phyloP scores from a whole-genome alignment of 805 yeast genomes.

The Wickerhamomyces chaumierensis region DNA sequence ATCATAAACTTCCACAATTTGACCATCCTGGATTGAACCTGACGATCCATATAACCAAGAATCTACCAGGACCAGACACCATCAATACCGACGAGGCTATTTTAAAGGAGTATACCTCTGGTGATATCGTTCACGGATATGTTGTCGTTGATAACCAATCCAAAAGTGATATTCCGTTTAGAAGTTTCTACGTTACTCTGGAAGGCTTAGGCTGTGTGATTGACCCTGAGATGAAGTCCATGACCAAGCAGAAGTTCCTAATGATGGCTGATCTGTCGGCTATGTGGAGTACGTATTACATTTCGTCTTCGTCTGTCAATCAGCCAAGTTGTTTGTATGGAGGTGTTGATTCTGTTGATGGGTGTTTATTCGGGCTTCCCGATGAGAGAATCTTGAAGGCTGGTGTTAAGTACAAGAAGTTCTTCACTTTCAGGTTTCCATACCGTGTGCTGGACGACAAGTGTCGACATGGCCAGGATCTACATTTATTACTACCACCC shows the following conservation, averaged over 20 bases:
- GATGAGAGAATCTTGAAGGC: conserved; percentile 38
- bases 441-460: conserved; percentile 38
- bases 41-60: conserved; percentile 39
- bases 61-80: conserved; percentile 32
- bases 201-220: conserved; percentile 29
- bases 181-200: conserved; percentile 44
- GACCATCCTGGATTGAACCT: conserved; percentile 30
- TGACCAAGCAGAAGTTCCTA: conserved; percentile 35
- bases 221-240: conserved; percentile 21
- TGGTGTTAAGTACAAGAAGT: conserved; percentile 39
- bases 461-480: conserved; percentile 33
- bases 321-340: conserved; percentile 31
- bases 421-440: conserved; percentile 49
- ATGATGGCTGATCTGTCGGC: conserved; percentile 55
- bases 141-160: conserved; percentile 39
- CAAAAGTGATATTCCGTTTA: conserved; percentile 38
- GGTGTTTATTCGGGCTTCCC: conserved; percentile 35
- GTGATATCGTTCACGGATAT: conserved; percentile 55
- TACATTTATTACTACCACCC: conserved; percentile 29
- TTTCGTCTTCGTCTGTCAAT: conserved; percentile 37
- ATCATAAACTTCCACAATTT: conserved; percentile 31
- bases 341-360: conserved; percentile 30
- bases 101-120: conserved; percentile 48
- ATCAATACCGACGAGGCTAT: conserved; percentile 20
- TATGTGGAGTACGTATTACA: conserved; percentile 37